Evolutionary conservation across 345 rosid species (phyloP), one percentile per base, ranked within the genome.

Genomic region (Moringa oleifera): DNA sequence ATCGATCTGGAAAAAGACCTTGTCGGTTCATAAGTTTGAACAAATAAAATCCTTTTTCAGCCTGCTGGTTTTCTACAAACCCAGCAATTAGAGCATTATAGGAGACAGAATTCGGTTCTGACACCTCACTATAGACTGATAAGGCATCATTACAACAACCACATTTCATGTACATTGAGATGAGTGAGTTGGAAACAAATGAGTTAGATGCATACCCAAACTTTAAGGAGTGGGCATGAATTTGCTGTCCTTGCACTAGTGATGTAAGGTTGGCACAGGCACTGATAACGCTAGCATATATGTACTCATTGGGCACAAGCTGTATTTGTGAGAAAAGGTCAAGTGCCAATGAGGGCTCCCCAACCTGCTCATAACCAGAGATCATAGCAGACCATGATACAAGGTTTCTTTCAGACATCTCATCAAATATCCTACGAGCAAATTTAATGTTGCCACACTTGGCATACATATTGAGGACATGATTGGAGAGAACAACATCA

Each of bases 331-430:
- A 68, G 63, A 80, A 82, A 20, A 82, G 63, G 10, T 65, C 64
- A 22, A 80, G 69, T 7, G 87, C 86, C 53, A 72, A 50, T 6
- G 58, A 4, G 57, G 73, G 72, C 23, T 73, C 47, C 22, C 80
- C 81, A 36, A 51, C 57, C 58, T 82, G 89, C 53, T 61, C 77
- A 73, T 81, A 82, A 19, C 83, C 89, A 7, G 89, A 80, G 51
- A 86, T 75, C 76, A 86, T 75, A 53, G 89, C 84, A 6, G 93
- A 80, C 89, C 87, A 84, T 0, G 93, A 82, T 10, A 84, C 83
- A 12, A 86, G 80, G 36, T 84, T 86, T 73, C 65, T 73, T 0
- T 65, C 68, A 54, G 80, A 61, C 87, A 86, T 81, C 66, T 80
- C 80, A 65, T 80, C 92, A 59, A 86, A 83, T 73, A 74, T 2